Percentiles rank a stretch among this genome's conserved stretches.
Conservation (phyloP, 768 basidiomycete species). For the Gloeopeniophorella convolvens region DNA sequence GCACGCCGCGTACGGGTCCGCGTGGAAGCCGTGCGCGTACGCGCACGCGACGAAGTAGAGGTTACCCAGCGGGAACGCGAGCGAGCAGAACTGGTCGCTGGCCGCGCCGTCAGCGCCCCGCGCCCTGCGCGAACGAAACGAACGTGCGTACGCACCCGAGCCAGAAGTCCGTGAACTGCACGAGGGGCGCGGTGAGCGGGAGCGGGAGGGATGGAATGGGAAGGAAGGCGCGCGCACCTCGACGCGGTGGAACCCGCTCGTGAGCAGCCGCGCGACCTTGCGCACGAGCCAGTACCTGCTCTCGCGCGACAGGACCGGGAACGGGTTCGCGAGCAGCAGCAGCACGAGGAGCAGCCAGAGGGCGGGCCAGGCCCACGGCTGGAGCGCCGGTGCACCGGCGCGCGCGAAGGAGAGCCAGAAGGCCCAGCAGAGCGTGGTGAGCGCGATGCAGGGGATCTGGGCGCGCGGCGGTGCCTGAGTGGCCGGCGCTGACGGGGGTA, state of each 20-base stretch:
- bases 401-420: constrained; percentile 80
- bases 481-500: not conserved
- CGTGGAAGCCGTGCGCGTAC: constrained; percentile 51
- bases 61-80: constrained; percentile 68
- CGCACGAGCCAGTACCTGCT: constrained; percentile 80
- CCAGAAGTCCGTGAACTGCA: constrained; percentile 84
- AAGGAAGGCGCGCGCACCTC: constrained; percentile 59
- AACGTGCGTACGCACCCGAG: constrained; percentile 53
- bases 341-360: constrained; percentile 68
- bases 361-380: constrained; percentile 72
- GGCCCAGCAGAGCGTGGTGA: constrained; percentile 65
- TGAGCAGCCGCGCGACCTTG: constrained; percentile 52
- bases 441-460: constrained; percentile 76
- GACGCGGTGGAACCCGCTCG: constrained; percentile 64
- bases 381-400: constrained; percentile 45
- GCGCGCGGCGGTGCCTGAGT: not conserved
- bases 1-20: constrained; percentile 42
- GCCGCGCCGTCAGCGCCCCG: not conserved
- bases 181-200: not conserved
- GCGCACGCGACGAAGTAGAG: constrained; percentile 70
- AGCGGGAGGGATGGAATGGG: not conserved
- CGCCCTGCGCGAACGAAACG: not conserved
- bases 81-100: constrained; percentile 80
- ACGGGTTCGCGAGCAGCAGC: constrained; percentile 64
- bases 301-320: constrained; percentile 54